Conservation (phyloP, 495 filamentous ascomycete genomes). For the Astrothelium macrocarpum region DNA sequence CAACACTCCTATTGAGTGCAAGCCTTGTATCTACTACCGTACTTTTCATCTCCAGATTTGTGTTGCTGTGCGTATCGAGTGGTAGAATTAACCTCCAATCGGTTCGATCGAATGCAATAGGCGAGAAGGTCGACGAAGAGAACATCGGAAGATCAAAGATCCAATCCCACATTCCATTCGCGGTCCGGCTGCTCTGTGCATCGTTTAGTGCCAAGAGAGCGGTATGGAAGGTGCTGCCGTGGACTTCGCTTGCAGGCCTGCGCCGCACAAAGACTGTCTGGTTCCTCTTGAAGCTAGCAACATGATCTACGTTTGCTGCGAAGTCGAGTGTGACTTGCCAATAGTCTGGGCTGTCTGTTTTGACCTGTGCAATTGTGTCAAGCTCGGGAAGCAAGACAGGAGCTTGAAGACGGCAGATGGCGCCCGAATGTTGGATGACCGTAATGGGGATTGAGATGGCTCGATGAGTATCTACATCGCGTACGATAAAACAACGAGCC, state of each 20-base stretch:
- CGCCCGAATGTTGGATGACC: constrained; percentile 44
- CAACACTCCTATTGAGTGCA: constrained; percentile 54
- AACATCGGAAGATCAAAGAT: constrained; percentile 59
- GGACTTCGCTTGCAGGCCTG: constrained; percentile 56
- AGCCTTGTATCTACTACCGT: constrained; percentile 74
- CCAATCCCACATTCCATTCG: constrained; percentile 55
- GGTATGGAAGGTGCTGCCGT: constrained; percentile 62
- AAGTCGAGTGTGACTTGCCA: constrained; percentile 85
- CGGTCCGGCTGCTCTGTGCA: constrained; percentile 17
- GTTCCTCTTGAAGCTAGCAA: constrained; percentile 60
- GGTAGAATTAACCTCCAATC: constrained; percentile 69
- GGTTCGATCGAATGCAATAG: constrained; percentile 56
- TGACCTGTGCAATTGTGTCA: constrained; percentile 53
- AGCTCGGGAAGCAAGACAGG: constrained; percentile 84
- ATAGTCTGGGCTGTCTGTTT: constrained; percentile 60
- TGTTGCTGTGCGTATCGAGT: constrained; percentile 32
- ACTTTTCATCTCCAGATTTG: constrained; percentile 31
- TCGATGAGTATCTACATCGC: constrained; percentile 71
- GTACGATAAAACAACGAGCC: constrained; percentile 72
- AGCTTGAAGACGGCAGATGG: constrained; percentile 22
- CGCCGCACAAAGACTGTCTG: constrained; percentile 75
- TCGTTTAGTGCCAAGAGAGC: constrained; percentile 43
- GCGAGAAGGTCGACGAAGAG: constrained; percentile 1
- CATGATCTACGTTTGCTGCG: constrained; percentile 48
- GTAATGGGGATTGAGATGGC: constrained; percentile 65